Conservation (phyloP, 2,329 filamentous ascomycete species). For the Colletotrichum agaves region DNA sequence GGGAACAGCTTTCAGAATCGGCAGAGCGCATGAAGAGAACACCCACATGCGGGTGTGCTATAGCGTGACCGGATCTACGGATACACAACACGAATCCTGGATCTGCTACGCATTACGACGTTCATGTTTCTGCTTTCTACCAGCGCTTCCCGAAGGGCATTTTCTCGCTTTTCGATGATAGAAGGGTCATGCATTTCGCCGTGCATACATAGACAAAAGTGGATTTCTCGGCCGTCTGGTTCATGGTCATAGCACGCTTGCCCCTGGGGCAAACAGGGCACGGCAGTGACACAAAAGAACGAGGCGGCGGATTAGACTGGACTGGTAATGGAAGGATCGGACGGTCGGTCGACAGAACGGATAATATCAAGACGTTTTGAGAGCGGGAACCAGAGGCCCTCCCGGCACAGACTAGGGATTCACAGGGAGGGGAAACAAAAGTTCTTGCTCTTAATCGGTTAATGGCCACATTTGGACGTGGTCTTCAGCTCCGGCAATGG, state of each 20-base stretch:
- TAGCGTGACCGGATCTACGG: slow-evolving; percentile 37
- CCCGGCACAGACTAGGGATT: slow-evolving; percentile 51
- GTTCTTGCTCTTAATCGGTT: slow-evolving; percentile 43
- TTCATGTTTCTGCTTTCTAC: slow-evolving; percentile 52
- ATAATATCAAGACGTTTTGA: slow-evolving; percentile 41
- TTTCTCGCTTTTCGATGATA: slow-evolving; percentile 50
- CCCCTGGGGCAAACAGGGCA: slow-evolving; percentile 39
- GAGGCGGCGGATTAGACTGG: slow-evolving; percentile 39
- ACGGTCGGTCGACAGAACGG: slow-evolving; percentile 38
- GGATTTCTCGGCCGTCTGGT: slow-evolving; percentile 72
- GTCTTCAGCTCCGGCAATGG: slow-evolving; percentile 38
- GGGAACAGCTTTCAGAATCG: slow-evolving; percentile 42
- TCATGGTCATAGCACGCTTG: slow-evolving; percentile 40
- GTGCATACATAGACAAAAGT: slow-evolving; percentile 69
- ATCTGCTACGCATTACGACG: slow-evolving; percentile 39
- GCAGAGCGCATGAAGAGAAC: slow-evolving; percentile 39
- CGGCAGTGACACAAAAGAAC: slow-evolving; percentile 44
- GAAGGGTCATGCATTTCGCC: slow-evolving; percentile 51
- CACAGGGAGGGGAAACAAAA: slow-evolving; percentile 43
- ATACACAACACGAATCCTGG: slow-evolving; percentile 35
- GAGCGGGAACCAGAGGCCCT: slow-evolving; percentile 51
- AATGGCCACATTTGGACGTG: slow-evolving; percentile 38
- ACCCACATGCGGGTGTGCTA: slow-evolving; percentile 31
- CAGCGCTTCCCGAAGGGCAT: slow-evolving; percentile 48
- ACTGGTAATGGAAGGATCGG: slow-evolving; percentile 39